Percentiles rank a stretch among this genome's conserved stretches.
These are phyloP conservation scores for Podospora comata DNA, from an alignment of 495 filamentous ascomycete genomes.

Conservation along the genomic window DNA sequence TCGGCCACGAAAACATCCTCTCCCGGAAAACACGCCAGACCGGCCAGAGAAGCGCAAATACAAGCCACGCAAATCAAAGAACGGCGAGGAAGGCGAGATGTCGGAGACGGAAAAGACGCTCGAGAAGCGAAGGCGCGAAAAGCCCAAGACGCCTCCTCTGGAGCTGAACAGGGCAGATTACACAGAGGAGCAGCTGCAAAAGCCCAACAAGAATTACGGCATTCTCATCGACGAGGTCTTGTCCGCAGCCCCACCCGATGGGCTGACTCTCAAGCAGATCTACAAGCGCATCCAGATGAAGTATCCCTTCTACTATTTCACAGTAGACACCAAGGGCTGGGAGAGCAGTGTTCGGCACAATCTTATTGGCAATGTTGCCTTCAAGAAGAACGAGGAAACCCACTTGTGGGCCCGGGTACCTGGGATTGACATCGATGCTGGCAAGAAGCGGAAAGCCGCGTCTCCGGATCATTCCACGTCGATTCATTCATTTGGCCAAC, in stretches of 20 bases:
- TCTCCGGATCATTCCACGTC: constrained; percentile 41
- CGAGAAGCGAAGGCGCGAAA: constrained; percentile 58
- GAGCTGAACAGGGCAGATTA: constrained; percentile 69
- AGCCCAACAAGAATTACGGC: constrained; percentile 84
- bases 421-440: constrained; percentile 49
- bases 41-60: constrained; percentile 75
- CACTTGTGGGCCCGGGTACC: constrained; percentile 50
- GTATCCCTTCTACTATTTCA: constrained; percentile 88
- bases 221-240: constrained; percentile 88
- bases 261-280: constrained; percentile 87
- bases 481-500: constrained; percentile 30
- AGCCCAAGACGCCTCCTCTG: constrained; percentile 57
- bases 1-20: constrained; percentile 51
- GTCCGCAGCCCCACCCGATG: constrained; percentile 60
- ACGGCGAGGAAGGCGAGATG: constrained; percentile 47
- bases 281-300: constrained; percentile 83
- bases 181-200: constrained; percentile 78
- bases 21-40: constrained; percentile 52
- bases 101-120: constrained; percentile 47
- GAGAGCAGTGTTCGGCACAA: constrained; percentile 97
- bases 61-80: constrained; percentile 67
- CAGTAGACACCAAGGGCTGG: constrained; percentile 80
- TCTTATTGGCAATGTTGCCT: constrained; percentile 81
- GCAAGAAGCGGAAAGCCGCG: constrained; percentile 50
- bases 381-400: constrained; percentile 71